phyloP scores from a whole-genome alignment of 768 basidiomycete species.

The Lactarius sp. region DNA sequence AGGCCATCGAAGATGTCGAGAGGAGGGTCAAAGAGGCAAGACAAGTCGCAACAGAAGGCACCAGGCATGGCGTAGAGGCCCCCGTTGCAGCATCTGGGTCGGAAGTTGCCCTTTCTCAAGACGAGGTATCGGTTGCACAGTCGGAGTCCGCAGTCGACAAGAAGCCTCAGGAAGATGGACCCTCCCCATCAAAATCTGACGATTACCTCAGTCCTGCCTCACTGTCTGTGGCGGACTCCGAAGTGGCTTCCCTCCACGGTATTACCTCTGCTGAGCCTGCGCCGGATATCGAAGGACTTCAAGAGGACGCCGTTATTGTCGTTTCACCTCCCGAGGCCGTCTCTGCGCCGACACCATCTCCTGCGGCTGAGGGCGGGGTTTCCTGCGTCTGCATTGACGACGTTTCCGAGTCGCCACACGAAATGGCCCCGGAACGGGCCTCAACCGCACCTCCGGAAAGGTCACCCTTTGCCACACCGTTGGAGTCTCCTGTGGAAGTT shows the following conservation, averaged over 20 bases:
- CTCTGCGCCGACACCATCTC: background rate
- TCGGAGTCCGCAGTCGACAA: background rate
- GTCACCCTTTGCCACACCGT: background rate
- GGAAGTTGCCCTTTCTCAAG: background rate
- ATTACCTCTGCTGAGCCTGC: too few relatives aligned
- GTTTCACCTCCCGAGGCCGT: background rate
- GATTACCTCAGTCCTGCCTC: background rate
- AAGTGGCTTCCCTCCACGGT: background rate
- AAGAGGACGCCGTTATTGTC: background rate
- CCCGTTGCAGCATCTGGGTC: background rate
- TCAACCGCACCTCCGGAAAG: background rate
- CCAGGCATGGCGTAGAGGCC: background rate
- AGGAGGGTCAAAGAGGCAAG: slow-evolving; percentile 7
- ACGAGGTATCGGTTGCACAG: background rate
- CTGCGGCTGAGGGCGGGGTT: background rate
- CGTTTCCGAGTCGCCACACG: background rate
- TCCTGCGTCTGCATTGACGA: background rate
- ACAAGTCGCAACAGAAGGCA: background rate
- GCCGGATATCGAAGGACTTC: background rate
- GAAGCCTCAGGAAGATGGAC: background rate
- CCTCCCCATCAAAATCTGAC: background rate
- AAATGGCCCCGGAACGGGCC: background rate
- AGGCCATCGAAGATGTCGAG: slow-evolving; percentile 53
- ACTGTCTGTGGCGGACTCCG: background rate
- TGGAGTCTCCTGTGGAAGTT: background rate